Percentiles rank a stretch among this genome's conserved stretches.
Evolutionary conservation across 257 asterid genomes (phyloP).

Genomic region (Gentiana dahurica): DNA sequence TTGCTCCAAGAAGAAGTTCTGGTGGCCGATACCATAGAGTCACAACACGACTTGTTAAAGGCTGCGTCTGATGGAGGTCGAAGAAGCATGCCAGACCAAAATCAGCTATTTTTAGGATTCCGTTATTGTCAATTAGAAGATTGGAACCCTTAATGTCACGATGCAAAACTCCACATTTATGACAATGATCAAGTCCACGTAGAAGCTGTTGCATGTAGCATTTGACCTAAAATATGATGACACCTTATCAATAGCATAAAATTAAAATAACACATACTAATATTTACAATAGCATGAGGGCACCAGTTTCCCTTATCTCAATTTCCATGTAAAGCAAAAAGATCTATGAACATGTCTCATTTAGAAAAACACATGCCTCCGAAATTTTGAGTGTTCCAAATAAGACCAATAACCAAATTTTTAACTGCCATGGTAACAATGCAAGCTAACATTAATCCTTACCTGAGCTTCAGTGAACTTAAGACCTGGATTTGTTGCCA

Average conservation of each 20-base stretch:
- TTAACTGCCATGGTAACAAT: too few species aligned
- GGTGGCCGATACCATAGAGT: conserved; percentile 98
- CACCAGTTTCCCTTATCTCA: too few species aligned
- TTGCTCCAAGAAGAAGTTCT: conserved; percentile 93
- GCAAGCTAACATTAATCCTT: not conserved
- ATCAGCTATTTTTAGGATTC: conserved; percentile 82
- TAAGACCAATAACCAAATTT: too few species aligned
- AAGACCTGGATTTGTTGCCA: conserved; percentile 74
- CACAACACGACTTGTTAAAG: conserved; percentile 89
- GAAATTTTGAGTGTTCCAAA: too few species aligned
- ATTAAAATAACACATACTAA: too few species aligned
- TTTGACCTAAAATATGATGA: conserved; percentile 46
- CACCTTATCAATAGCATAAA: not conserved
- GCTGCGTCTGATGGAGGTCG: conserved; percentile 67
- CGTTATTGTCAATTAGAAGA: conserved; percentile 79
- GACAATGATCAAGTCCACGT: conserved; percentile 88
- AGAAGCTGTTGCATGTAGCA: conserved; percentile 88
- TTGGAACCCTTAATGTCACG: conserved; percentile 97
- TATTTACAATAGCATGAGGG: too few species aligned
- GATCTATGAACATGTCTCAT: too few species aligned
- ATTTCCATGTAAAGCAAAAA: too few species aligned
- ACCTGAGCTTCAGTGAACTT: conserved; percentile 92
- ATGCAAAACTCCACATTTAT: conserved; percentile 70
- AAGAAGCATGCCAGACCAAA: conserved; percentile 87
- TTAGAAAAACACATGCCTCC: too few species aligned